Evolutionary conservation across 2,329 filamentous ascomycete species (phyloP), one percentile per base, ranked within the genome.

Genomic region (Huntiella moniliformis): DNA sequence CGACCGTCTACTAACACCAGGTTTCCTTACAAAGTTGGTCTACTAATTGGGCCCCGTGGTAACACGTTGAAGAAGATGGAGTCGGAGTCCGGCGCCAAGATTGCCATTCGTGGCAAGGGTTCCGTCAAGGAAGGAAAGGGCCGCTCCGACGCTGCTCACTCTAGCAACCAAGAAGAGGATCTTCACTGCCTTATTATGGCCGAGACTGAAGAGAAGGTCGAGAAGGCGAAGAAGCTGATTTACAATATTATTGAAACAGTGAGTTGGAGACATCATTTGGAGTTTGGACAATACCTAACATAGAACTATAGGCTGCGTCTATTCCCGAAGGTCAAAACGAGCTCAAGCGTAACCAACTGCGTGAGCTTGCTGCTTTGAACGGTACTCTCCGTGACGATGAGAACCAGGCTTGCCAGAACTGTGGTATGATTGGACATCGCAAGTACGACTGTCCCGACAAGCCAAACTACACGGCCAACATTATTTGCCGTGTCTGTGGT

Each of bases 61-160:
- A 98, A 98, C 64, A 98, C 91, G 55, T 69, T 98, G 61, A 98
- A 98, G 71, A 98, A 95, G 65, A 98, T 98, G 91, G 91, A 98
- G 64, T 77, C 80, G 59, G 87, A 98, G 67, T 98, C 91, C 48
- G 80, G 80, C 53, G 91, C 91, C 62, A 98, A 98, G 66, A 98
- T 98, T 69, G 91, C 91, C 55, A 98, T 98, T 61, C 88, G 91
- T 66, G 91, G 91, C 70, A 98, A 98, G 67, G 91, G 91, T 61
- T 98, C 91, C 57, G 91, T 98, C 62, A 98, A 98, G 67, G 91
- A 98, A 74, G 91, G 91, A 70, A 98, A 98, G 64, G 91, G 91
- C 55, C 86, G 91, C 55, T 96, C 91, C 68, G 91, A 98, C 64
- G 91, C 91, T 57, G 91, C 91, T 67, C 91, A 98, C 66, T 86